Percentiles rank a stretch among this genome's conserved stretches.
These are phyloP conservation scores for Didymella segeticola DNA, from an alignment of 2,329 filamentous ascomycete genomes.

Conservation along the genomic window DNA sequence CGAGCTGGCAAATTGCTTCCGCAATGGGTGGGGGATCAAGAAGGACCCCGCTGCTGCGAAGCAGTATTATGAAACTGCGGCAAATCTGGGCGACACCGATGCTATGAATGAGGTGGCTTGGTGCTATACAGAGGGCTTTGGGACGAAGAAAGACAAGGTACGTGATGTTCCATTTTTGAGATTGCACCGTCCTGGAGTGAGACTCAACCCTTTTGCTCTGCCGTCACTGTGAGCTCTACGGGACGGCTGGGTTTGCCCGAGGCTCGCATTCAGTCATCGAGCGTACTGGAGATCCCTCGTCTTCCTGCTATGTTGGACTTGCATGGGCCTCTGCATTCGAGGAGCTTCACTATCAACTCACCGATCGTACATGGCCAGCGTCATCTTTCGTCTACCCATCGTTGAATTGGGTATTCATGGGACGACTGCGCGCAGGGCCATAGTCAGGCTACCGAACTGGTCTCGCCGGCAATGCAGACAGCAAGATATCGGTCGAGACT, in stretches of 20 bases:
- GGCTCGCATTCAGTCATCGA: no score
- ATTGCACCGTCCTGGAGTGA: no score
- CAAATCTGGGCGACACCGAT: slow-evolving; percentile 94
- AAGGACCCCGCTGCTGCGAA: slow-evolving; percentile 84
- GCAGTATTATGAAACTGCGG: slow-evolving; percentile 96
- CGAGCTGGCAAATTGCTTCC: slow-evolving; percentile 90
- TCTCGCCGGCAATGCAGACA: no score
- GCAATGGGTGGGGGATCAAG: slow-evolving; percentile 90
- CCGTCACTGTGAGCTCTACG: no score
- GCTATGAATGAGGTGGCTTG: slow-evolving; percentile 97
- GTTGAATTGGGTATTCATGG: neutral
- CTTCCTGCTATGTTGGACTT: slow-evolving; percentile 13
- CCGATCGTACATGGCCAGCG: slow-evolving; percentile 29
- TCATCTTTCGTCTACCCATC: neutral
- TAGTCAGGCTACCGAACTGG: no score
- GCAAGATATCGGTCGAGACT: no score
- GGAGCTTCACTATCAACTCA: slow-evolving; percentile 23
- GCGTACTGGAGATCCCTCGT: no score
- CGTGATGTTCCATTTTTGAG: slow-evolving; percentile 51
- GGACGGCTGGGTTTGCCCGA: no score
- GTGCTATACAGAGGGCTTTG: slow-evolving; percentile 97
- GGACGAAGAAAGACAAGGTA: slow-evolving; percentile 98
- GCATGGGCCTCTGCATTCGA: slow-evolving; percentile 1
- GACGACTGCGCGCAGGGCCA: no score
- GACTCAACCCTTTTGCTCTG: no score